phyloP scores from a whole-genome alignment of 2,329 filamentous ascomycete genomes.

The Fusarium lyarnte region DNA sequence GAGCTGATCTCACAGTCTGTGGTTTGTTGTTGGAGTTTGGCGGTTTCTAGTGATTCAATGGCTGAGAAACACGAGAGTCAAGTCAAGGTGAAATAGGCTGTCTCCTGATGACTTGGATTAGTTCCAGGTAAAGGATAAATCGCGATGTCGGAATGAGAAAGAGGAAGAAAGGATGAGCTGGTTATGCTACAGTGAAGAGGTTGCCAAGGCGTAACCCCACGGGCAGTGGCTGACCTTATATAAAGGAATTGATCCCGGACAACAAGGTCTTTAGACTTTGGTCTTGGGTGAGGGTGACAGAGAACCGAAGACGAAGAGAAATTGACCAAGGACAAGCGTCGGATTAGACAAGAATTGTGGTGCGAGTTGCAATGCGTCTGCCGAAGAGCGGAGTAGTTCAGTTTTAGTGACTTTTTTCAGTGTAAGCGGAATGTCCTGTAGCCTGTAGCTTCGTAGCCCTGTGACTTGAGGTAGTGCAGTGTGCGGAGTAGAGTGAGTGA shows the following conservation, averaged over 20 bases:
- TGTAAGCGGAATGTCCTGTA: conserved; percentile 21
- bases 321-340: conserved; percentile 21
- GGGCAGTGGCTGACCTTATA: neutral
- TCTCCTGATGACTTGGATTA: neutral
- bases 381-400: conserved; percentile 30
- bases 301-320: neutral
- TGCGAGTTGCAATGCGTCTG: conserved; percentile 23
- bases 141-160: neutral
- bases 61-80: neutral
- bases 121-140: neutral
- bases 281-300: conserved; percentile 10
- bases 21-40: neutral
- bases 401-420: neutral
- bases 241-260: conserved; percentile 7
- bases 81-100: neutral
- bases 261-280: conserved; percentile 5
- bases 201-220: conserved; percentile 15
- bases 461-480: neutral
- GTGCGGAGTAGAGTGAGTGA: conserved; percentile 4
- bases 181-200: neutral
- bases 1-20: neutral
- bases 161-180: neutral
- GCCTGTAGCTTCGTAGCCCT: neutral
- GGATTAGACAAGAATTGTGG: conserved; percentile 30
- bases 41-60: neutral